Conservation (phyloP, 371 early-diverging fungal species). For the Mucor circinelloides region DNA sequence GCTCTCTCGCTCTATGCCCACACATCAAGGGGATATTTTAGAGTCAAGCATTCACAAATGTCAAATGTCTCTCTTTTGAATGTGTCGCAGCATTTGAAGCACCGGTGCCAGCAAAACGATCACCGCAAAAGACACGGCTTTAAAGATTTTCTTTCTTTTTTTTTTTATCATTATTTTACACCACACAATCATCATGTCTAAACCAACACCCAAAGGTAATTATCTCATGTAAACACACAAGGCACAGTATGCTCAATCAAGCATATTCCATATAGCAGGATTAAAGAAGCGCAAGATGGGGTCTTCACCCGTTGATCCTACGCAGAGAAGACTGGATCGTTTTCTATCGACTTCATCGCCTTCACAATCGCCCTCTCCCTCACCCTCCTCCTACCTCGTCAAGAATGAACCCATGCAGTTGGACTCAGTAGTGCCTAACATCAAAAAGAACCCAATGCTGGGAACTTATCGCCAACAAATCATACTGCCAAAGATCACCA, state of each 20-base stretch:
- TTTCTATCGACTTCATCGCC: conserved; percentile 1
- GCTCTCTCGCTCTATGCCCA: neutral
- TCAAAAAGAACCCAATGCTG: neutral
- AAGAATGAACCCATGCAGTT: conserved; percentile 19
- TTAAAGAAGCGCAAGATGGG: conserved; percentile 7
- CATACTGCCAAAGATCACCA: conserved; percentile 49
- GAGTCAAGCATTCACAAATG: neutral
- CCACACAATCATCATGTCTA: neutral
- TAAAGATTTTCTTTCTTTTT: neutral
- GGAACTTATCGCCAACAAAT: conserved; percentile 20
- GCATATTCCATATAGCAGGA: neutral
- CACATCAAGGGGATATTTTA: neutral
- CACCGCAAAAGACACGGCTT: neutral
- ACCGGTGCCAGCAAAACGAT: neutral
- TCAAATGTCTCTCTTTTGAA: neutral
- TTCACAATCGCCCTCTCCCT: neutral
- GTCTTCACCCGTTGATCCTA: neutral
- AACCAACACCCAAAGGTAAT: conserved; percentile 3
- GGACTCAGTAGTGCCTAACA: neutral
- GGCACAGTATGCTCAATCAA: neutral
- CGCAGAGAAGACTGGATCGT: conserved; percentile 15
- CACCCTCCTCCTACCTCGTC: no score
- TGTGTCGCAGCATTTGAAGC: neutral
- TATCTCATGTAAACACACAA: neutral
- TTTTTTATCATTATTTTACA: neutral